phyloP scores from a whole-genome alignment of 805 yeast species.

The Hanseniaspora meyeri region DNA sequence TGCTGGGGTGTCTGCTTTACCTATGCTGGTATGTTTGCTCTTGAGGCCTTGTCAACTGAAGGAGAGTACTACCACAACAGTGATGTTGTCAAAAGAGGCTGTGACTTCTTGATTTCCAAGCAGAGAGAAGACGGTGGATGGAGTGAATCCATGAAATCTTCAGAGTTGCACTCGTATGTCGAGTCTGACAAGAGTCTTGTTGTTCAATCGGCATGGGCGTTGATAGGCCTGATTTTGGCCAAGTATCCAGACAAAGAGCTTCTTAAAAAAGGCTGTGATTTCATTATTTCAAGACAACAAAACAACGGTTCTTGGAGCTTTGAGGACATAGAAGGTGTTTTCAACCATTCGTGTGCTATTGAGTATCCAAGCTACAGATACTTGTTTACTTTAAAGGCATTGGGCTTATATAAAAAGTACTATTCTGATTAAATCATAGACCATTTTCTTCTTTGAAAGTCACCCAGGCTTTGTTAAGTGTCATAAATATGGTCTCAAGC shows the following conservation, averaged over 20 bases:
- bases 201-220: constrained; percentile 89
- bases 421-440: constrained; percentile 19
- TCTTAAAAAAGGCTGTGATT: constrained; percentile 48
- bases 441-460: constrained; percentile 50
- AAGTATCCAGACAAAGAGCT: constrained; percentile 59
- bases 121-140: constrained; percentile 91
- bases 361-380: constrained; percentile 91
- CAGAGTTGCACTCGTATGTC: constrained; percentile 70
- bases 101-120: constrained; percentile 66
- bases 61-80: constrained; percentile 53
- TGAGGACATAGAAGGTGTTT: constrained; percentile 87
- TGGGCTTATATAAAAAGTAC: constrained; percentile 49
- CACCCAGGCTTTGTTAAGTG: constrained; percentile 85
- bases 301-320: constrained; percentile 69
- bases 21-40: constrained; percentile 95
- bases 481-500: constrained; percentile 76
- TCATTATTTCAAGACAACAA: constrained; percentile 53
- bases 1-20: constrained; percentile 96
- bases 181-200: constrained; percentile 49
- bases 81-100: constrained; percentile 54
- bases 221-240: constrained; percentile 69
- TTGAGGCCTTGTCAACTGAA: constrained; percentile 74
- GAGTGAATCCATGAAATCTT: constrained; percentile 88
- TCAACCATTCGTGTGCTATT: constrained; percentile 86
- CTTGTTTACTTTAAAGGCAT: constrained; percentile 81